A percentile compares a stretch with the other conserved stretches of the same genome.
Evolutionary conservation across 768 basidiomycete species (phyloP).

Genomic region (Tulasnella sp.): DNA sequence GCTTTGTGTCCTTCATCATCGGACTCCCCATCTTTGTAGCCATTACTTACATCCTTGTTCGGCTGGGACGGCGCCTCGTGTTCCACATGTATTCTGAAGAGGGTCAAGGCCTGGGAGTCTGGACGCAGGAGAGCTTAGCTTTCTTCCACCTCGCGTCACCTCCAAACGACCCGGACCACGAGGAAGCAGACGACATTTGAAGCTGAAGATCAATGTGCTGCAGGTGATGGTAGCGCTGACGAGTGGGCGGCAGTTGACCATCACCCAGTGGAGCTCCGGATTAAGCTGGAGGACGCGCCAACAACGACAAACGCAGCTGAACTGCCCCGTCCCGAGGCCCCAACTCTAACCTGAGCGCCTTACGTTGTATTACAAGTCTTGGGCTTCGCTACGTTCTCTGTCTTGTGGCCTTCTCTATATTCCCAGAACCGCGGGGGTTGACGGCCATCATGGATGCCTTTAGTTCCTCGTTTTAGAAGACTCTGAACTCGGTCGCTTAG

Average conservation of each 20-base stretch:
- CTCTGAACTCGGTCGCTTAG: too few relatives aligned
- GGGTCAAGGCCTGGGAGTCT: background rate
- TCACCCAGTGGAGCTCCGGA: too few relatives aligned
- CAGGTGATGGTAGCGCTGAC: background rate
- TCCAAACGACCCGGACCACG: background rate
- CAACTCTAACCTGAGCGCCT: background rate
- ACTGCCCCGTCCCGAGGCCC: background rate
- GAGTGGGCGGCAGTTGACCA: constrained; percentile 7
- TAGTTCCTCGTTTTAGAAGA: too few relatives aligned
- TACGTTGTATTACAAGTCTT: background rate
- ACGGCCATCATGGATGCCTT: too few relatives aligned
- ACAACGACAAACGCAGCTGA: too few relatives aligned
- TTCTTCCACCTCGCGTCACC: background rate
- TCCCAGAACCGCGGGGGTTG: too few relatives aligned
- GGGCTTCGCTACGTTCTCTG: background rate
- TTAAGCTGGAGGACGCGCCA: too few relatives aligned
- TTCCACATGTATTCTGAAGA: background rate
- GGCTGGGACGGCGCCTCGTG: background rate
- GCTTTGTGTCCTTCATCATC: background rate
- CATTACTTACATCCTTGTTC: background rate
- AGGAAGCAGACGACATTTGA: too few relatives aligned
- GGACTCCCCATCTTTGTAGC: background rate
- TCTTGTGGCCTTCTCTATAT: background rate
- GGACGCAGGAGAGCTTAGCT: background rate
- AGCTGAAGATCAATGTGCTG: background rate